phyloP scores from a whole-genome alignment of 805 yeast species.

The Osmozyma mogii region DNA sequence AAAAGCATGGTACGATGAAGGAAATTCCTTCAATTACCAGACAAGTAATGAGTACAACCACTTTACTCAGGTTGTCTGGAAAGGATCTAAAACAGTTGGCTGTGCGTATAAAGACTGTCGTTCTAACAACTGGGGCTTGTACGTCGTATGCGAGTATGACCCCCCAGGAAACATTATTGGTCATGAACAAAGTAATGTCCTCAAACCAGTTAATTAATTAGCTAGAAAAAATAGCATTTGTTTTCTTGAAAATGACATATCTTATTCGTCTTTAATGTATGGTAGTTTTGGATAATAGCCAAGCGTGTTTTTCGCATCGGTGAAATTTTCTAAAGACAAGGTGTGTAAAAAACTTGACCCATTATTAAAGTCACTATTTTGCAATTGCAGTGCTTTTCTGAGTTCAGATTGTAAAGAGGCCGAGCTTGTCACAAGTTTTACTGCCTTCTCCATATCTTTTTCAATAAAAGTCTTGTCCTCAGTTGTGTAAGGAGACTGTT shows the following conservation, averaged over 20 bases:
- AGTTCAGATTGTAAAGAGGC: too few species aligned
- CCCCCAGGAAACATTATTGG: constrained; percentile 32
- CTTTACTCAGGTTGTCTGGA: constrained; percentile 27
- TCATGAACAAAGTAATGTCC: constrained; percentile 18
- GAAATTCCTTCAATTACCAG: constrained; percentile 19
- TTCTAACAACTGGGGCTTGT: constrained; percentile 24
- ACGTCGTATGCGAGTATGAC: constrained; percentile 26
- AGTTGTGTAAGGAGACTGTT: too few species aligned
- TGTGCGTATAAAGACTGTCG: constrained; percentile 26
- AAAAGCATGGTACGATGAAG: constrained; percentile 35
- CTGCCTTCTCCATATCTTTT: too few species aligned
- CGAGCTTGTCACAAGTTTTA: too few species aligned
- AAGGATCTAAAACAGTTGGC: constrained; percentile 20
- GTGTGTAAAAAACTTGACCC: constrained; percentile 4
- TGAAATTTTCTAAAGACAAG: constrained; percentile 6
- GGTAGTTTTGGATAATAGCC: constrained; percentile 14
- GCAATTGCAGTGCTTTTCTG: too few species aligned
- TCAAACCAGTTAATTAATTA: background rate
- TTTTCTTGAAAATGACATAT: background rate
- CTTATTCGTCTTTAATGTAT: background rate
- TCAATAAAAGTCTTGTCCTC: too few species aligned
- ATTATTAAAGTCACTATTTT: constrained; percentile 2
- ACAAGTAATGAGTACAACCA: constrained; percentile 21
- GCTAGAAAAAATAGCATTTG: background rate
- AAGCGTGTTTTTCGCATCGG: constrained; percentile 7